Evolutionary conservation across 164 flowering plant species (phyloP).

Genomic region (Stephania japonica): DNA sequence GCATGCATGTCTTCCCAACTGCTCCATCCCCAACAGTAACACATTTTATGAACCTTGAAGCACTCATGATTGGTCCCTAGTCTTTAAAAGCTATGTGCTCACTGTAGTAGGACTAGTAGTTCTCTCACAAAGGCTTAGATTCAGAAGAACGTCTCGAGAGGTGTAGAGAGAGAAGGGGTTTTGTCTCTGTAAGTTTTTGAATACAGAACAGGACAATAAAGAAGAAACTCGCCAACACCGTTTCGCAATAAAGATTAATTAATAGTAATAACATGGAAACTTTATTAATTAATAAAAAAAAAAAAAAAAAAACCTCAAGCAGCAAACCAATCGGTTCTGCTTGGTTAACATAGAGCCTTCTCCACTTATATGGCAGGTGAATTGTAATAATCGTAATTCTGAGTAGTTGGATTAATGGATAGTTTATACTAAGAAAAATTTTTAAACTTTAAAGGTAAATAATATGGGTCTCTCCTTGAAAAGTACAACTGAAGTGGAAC

Average conservation of each 20-base stretch:
- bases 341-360: no score
- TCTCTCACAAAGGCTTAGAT: background rate
- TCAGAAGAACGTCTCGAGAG: background rate
- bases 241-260: background rate
- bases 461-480: no score
- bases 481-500: background rate
- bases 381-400: no score
- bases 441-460: no score
- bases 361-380: no score
- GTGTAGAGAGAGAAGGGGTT: background rate
- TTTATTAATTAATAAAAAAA: background rate
- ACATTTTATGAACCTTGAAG: slow-evolving; percentile 95
- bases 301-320: background rate
- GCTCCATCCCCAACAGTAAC: slow-evolving; percentile 99
- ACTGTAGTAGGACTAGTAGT: no score
- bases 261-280: background rate
- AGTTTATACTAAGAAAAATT: no score
- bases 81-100: background rate
- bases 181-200: background rate
- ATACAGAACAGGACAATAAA: background rate
- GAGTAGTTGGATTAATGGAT: no score
- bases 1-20: slow-evolving; percentile 96
- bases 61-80: slow-evolving; percentile 44
- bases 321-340: no score
- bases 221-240: background rate